Percentiles rank a stretch among this genome's conserved stretches.
Evolutionary conservation across 169 alveolate genomes (phyloP).

Genomic region (Pseudocohnilembus persalinus): DNA sequence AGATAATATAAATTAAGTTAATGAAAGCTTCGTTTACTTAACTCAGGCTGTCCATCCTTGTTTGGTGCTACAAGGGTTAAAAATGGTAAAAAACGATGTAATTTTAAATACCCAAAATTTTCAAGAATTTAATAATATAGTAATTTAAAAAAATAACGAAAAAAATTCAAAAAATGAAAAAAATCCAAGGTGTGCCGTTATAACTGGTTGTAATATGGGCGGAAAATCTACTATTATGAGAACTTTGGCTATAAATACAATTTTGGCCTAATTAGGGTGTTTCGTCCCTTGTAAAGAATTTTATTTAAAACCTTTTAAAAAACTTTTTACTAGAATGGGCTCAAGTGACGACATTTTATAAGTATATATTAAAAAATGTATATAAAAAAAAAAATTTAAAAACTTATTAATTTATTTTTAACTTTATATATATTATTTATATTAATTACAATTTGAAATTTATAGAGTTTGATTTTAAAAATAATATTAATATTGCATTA

Average conservation of each 20-base stretch:
- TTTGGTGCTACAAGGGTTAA: constrained; percentile 15
- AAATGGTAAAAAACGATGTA: constrained; percentile 82
- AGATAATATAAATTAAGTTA: too few relatives aligned
- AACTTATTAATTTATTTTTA: too few relatives aligned
- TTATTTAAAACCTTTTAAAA: constrained; percentile 94
- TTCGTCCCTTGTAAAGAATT: constrained; percentile 93
- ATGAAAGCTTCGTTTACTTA: constrained; percentile 43
- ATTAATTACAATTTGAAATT: too few relatives aligned
- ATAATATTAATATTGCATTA: too few relatives aligned
- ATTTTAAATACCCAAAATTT: background rate
- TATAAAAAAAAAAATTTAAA: too few relatives aligned
- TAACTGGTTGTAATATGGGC: constrained; percentile 99
- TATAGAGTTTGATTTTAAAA: too few relatives aligned
- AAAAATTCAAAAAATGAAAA: too few relatives aligned
- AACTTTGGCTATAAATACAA: constrained; percentile 92
- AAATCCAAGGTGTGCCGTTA: constrained; percentile 61
- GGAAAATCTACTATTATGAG: constrained; percentile 99
- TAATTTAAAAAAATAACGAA: too few relatives aligned
- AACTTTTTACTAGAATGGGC: constrained; percentile 99
- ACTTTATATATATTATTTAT: too few relatives aligned
- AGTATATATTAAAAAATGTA: background rate
- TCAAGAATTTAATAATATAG: constrained; percentile 1
- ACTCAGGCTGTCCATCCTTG: constrained; percentile 72
- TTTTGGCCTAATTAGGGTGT: constrained; percentile 98
- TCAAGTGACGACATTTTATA: constrained; percentile 90